These are phyloP conservation scores for Puccinellia tenuiflora DNA, from an alignment of 176 grass and related monocot species.

Conservation along the genomic window DNA sequence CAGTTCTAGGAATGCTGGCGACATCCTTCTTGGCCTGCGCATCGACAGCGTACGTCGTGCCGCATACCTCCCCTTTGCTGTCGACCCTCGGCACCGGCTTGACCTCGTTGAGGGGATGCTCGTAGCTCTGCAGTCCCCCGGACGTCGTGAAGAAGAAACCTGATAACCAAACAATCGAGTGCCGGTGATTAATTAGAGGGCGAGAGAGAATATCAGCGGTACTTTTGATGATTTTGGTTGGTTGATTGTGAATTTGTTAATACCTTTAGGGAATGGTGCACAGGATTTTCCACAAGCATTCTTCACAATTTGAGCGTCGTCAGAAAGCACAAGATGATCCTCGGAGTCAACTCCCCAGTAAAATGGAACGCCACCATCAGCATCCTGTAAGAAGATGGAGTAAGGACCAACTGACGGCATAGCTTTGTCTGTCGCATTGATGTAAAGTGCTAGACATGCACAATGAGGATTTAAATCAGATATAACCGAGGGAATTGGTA, in stretches of 20 bases:
- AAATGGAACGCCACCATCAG: constrained; percentile 49
- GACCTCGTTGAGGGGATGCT: constrained; percentile 74
- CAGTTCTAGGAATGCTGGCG: constrained; percentile 50
- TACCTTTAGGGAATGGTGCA: constrained; percentile 74
- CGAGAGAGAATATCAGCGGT: not conserved
- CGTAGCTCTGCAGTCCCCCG: constrained; percentile 64
- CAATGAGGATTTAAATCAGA: not conserved
- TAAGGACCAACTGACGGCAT: not conserved
- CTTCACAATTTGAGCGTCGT: constrained; percentile 52
- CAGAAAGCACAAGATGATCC: constrained; percentile 49
- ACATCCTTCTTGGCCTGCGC: constrained; percentile 50
- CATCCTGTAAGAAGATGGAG: constrained; percentile 27
- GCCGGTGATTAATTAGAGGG: not conserved
- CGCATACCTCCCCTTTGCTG: constrained; percentile 74
- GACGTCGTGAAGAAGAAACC: constrained; percentile 83
- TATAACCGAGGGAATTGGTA: not conserved
- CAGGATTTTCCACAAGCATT: constrained; percentile 55
- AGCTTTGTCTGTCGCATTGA: not conserved
- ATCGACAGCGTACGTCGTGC: constrained; percentile 61
- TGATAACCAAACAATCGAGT: not conserved
- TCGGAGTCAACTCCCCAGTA: constrained; percentile 59
- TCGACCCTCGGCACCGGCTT: constrained; percentile 65
- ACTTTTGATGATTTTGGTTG: not conserved
- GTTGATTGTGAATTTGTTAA: not conserved
- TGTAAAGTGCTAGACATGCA: not conserved